Conservation (phyloP, 2,329 filamentous ascomycete genomes). For the Karstenula rhodostoma region DNA sequence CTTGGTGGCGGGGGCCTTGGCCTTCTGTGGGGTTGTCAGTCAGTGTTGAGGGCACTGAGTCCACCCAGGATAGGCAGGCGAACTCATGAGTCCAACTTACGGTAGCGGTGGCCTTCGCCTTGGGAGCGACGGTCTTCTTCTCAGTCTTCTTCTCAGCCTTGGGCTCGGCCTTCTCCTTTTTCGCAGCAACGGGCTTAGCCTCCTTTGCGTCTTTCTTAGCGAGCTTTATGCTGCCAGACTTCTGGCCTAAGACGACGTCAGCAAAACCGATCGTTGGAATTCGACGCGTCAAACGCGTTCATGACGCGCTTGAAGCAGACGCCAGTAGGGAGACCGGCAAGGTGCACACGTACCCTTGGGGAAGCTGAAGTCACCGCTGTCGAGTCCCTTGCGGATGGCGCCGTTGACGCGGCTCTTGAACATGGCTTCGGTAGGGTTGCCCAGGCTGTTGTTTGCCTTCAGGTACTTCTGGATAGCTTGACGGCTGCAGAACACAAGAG, state of each 20-base stretch:
- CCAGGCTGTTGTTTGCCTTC: conserved; percentile 73
- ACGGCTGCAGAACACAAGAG: conserved; percentile 60
- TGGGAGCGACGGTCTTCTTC: conserved; percentile 35
- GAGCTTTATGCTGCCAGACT: conserved; percentile 90
- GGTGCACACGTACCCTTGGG: conserved; percentile 77
- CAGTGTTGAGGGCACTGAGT: not conserved
- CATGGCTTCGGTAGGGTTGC: conserved; percentile 60
- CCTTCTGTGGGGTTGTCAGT: conserved; percentile 36
- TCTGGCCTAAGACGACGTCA: conserved; percentile 59
- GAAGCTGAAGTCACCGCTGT: conserved; percentile 85
- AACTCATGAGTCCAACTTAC: conserved; percentile 21
- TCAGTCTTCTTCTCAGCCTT: conserved; percentile 44
- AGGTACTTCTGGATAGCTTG: conserved; percentile 80
- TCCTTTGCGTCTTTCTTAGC: conserved; percentile 78
- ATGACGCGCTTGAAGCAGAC: conserved; percentile 7
- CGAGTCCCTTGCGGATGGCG: conserved; percentile 80
- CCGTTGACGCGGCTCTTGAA: conserved; percentile 86
- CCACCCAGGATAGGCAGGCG: not conserved
- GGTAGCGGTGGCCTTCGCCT: conserved; percentile 31
- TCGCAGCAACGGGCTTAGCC: conserved; percentile 41
- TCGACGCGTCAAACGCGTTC: not conserved
- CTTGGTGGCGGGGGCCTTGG: conserved; percentile 34
- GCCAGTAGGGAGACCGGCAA: conserved; percentile 14
- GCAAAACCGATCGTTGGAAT: conserved; percentile 10
- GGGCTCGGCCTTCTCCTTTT: conserved; percentile 40